Evolutionary conservation across 164 flowering plant species (phyloP), one percentile per base, ranked within the genome.

Genomic region (Berberis thunbergii): DNA sequence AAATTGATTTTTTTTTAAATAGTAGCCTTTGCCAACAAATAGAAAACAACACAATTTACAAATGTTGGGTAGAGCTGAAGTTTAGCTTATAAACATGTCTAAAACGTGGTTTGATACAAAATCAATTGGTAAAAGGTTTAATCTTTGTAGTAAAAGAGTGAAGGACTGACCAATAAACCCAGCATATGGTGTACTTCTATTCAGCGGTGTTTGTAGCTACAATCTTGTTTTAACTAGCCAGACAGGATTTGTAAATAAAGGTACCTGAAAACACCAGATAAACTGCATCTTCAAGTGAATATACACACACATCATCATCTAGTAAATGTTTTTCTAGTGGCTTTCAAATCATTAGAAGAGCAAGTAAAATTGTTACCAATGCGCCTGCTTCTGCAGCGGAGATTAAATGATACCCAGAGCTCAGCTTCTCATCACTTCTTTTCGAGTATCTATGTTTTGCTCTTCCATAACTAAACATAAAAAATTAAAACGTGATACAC

Each of bases 191-290:
- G 59, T 85, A 67, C 75, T 67, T 70, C 82, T 88, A 72, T 86
- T 81, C 71, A 86, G 84, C 59, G 96, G 97, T 68, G 77, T 91
- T 81, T 95, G 97, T 74, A 95, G 97, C 81, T 91, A 97, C 79
- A 95, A 72, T 74, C 99, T 89, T 70, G 99, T 91, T 76, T 95
- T 91, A 11, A 91, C 84, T 48, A 95, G 89, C 97, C 99, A 95
- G 71, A 95, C 54, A 54, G 99, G 99, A 76, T 95, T 95, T 72
- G 99, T 88, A 74, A 83, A 86, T 50, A 91, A 69, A 71, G 79
- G 85, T 57, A 91, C 99, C 97, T 95, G 85, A 61, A 61, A 70
- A 67, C 40, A 13, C 54, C 55, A 48, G 12, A 11, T 6, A 1
- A 9, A 48, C 9, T 5, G 50, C 9, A 9, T 5, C 50, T 5